phyloP scores from a whole-genome alignment of 495 filamentous ascomycete genomes.

The Neurospora pannonica region DNA sequence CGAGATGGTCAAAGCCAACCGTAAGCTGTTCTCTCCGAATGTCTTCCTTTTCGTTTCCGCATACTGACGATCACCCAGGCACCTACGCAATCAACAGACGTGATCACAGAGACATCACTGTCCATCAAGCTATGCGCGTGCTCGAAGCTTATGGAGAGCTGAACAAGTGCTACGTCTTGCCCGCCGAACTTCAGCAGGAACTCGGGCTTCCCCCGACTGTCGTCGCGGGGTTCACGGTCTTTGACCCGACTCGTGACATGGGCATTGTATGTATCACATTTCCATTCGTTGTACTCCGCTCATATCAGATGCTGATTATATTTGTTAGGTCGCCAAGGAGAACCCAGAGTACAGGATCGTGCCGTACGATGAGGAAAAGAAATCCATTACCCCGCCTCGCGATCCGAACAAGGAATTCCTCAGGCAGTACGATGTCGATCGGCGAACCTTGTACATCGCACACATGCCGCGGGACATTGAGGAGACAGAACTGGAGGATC shows the following conservation, averaged over 20 bases:
- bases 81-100: slow-evolving; percentile 39
- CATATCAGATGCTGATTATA: slow-evolving; percentile 8
- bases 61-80: slow-evolving; percentile 26
- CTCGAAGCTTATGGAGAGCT: slow-evolving; percentile 33
- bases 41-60: background rate
- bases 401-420: slow-evolving; percentile 25
- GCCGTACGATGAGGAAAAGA: slow-evolving; percentile 27
- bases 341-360: slow-evolving; percentile 19
- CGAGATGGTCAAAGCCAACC: slow-evolving; percentile 47
- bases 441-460: slow-evolving; percentile 43
- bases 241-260: slow-evolving; percentile 31
- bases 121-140: slow-evolving; percentile 33
- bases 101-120: slow-evolving; percentile 27
- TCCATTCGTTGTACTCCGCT: background rate
- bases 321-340: slow-evolving; percentile 17
- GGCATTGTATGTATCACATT: slow-evolving; percentile 24
- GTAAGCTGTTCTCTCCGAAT: slow-evolving; percentile 21
- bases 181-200: slow-evolving; percentile 12
- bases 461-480: slow-evolving; percentile 32
- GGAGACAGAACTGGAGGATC: slow-evolving; percentile 25
- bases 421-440: slow-evolving; percentile 35
- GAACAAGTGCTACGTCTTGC: slow-evolving; percentile 20
- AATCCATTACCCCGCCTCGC: slow-evolving; percentile 2
- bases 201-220: slow-evolving; percentile 36
- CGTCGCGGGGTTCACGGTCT: slow-evolving; percentile 40